Conservation (phyloP, 306 rosid species). For the Neltuma alba region DNA sequence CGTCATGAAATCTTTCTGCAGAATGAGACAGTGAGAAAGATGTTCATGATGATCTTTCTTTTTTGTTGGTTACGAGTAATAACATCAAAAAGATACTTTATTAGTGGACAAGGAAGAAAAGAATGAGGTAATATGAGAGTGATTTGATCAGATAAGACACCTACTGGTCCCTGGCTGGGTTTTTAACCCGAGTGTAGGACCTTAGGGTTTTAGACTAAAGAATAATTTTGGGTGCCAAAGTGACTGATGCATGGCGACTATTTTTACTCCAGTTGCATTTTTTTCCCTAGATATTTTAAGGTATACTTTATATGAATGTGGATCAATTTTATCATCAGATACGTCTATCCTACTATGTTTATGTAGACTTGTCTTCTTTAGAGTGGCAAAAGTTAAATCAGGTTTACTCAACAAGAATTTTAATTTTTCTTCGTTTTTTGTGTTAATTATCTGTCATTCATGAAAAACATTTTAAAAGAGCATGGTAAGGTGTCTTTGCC, state of each 20-base stretch:
- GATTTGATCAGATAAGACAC: background rate
- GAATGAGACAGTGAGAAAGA: background rate
- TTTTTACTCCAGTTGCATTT: background rate
- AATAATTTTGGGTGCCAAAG: background rate
- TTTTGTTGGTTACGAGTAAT: background rate
- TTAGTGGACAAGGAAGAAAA: background rate
- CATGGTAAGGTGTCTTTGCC: background rate
- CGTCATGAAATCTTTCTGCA: background rate
- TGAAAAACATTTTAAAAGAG: background rate
- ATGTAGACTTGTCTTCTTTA: background rate
- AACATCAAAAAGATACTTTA: background rate
- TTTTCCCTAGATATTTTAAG: background rate
- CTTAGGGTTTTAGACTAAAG: background rate
- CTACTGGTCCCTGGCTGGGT: background rate
- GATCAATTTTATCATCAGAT: background rate
- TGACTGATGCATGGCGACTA: background rate
- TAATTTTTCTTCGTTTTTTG: background rate
- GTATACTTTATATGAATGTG: background rate
- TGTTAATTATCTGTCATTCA: background rate
- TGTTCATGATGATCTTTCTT: background rate
- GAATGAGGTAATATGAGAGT: background rate
- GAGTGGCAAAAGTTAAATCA: background rate
- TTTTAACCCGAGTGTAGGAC: background rate
- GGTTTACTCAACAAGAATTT: background rate
- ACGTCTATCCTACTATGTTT: background rate